phyloP scores from a whole-genome alignment of 257 asterid species.

The Solanum habrochaites region DNA sequence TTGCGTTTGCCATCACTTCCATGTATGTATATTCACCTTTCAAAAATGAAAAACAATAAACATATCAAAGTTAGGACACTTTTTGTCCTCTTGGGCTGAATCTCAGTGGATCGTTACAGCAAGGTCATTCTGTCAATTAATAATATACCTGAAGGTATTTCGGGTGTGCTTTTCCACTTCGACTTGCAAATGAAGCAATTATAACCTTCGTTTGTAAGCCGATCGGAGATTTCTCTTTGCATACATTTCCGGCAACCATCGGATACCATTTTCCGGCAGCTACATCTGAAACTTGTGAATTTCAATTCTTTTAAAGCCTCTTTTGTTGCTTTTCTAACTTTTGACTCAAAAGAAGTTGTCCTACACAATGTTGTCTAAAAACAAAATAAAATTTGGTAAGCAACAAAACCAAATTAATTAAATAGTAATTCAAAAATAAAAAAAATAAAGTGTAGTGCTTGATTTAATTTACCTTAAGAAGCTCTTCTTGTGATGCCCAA shows the following conservation, averaged over 20 bases:
- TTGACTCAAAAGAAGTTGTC: conserved; percentile 16
- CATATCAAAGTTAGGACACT: neutral
- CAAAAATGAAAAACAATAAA: too few species aligned
- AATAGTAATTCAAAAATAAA: neutral
- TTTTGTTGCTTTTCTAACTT: conserved; percentile 13
- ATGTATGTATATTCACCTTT: conserved; percentile 29
- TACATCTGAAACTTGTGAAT: neutral
- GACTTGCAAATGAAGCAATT: conserved; percentile 23
- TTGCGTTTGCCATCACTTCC: conserved; percentile 9
- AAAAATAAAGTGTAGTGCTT: neutral
- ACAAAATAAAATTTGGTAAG: neutral
- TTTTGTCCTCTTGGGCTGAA: neutral
- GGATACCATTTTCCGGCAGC: conserved; percentile 13
- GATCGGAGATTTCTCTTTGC: neutral
- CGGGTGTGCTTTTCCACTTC: conserved; percentile 18
- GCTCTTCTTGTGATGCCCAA: conserved; percentile 21
- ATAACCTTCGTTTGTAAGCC: conserved; percentile 14
- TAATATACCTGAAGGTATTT: conserved; percentile 6
- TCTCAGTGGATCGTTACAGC: neutral
- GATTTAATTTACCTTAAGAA: conserved; percentile 14
- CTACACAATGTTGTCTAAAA: conserved; percentile 20
- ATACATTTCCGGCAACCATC: conserved; percentile 17
- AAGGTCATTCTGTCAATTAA: neutral
- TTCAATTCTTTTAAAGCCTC: conserved; percentile 16
- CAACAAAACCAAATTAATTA: neutral